phyloP scores from a whole-genome alignment of 139 green algal species.

The Chloropicon primus region DNA sequence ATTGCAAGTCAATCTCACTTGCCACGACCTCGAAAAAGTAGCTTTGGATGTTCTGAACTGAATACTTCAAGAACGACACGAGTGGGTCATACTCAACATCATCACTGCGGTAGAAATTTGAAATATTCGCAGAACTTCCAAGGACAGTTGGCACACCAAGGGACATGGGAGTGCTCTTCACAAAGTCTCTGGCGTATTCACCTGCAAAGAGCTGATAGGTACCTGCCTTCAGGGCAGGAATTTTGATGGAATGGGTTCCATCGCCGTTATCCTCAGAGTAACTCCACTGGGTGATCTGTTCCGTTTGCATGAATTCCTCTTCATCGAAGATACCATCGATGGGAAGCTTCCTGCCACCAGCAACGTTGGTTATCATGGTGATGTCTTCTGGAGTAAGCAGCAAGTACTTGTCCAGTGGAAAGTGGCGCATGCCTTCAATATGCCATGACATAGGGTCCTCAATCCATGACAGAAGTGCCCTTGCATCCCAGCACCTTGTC shows the following conservation, averaged over 20 bases:
- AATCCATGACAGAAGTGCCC: neutral
- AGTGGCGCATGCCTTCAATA: neutral
- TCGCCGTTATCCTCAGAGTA: neutral
- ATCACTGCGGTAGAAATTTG: neutral
- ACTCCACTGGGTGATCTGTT: neutral
- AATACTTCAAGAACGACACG: neutral
- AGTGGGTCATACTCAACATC: neutral
- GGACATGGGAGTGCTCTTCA: neutral
- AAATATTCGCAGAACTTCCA: neutral
- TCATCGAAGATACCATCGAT: neutral
- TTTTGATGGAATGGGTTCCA: neutral
- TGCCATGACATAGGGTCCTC: neutral
- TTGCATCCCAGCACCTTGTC: neutral
- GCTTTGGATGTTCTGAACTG: neutral
- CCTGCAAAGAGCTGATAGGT: neutral
- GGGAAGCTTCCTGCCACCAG: neutral
- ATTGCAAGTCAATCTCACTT: neutral
- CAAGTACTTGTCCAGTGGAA: neutral
- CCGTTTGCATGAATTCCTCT: neutral
- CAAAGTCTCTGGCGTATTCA: neutral
- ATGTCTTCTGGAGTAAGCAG: neutral
- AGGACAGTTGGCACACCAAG: neutral
- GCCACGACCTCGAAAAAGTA: neutral
- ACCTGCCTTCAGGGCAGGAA: neutral
- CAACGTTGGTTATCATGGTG: neutral